Evolutionary conservation across 495 filamentous ascomycete species (phyloP).

Genomic region (Penicillium macrosclerotiorum): DNA sequence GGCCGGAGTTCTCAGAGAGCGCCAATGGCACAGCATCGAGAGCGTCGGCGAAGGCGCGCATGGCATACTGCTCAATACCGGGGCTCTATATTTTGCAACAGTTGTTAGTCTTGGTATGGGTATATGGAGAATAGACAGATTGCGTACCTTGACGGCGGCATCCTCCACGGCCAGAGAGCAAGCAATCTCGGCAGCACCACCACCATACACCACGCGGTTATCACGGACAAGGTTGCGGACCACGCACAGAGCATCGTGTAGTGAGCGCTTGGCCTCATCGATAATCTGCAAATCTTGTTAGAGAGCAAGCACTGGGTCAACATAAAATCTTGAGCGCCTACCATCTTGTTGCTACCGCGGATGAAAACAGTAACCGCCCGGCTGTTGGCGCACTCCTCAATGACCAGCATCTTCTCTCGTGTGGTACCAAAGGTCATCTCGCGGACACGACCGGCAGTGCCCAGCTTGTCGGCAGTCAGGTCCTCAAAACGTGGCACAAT

Average conservation of each 20-base stretch:
- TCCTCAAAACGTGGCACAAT: slow-evolving; percentile 99
- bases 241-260: slow-evolving; percentile 97
- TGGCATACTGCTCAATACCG: slow-evolving; percentile 95
- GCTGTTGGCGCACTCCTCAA: slow-evolving; percentile 98
- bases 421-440: slow-evolving; percentile 98
- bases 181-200: slow-evolving; percentile 95
- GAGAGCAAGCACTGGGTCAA: neutral
- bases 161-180: slow-evolving; percentile 96
- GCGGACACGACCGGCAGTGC: slow-evolving; percentile 82
- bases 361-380: slow-evolving; percentile 95
- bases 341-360: slow-evolving; percentile 99
- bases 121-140: neutral
- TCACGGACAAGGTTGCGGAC: slow-evolving; percentile 94
- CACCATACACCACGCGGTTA: slow-evolving; percentile 98
- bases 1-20: slow-evolving; percentile 92
- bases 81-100: slow-evolving; percentile 57
- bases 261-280: slow-evolving; percentile 95
- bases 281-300: slow-evolving; percentile 65
- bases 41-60: slow-evolving; percentile 95
- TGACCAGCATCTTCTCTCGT: slow-evolving; percentile 98
- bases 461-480: slow-evolving; percentile 83
- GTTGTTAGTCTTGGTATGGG: slow-evolving; percentile 6
- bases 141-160: slow-evolving; percentile 75
- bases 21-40: slow-evolving; percentile 96
- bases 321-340: slow-evolving; percentile 32